Evolutionary conservation across 208 protist genomes (phyloP).

Genomic region (Porcisia deanei): DNA sequence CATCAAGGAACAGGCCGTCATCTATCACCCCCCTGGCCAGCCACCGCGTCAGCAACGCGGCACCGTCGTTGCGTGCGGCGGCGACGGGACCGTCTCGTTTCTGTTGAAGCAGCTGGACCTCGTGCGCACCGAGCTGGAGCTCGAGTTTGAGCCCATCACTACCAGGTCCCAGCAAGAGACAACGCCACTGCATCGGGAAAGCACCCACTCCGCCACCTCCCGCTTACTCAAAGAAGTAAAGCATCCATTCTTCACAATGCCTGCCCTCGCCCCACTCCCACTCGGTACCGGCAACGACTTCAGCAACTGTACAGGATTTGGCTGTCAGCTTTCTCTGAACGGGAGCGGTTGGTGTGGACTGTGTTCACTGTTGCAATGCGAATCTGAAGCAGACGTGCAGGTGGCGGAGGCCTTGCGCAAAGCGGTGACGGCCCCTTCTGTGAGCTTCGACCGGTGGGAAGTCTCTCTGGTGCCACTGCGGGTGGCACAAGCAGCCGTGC

Average conservation of each 20-base stretch:
- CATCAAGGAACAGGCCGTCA: slow-evolving; percentile 70
- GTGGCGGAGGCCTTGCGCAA: slow-evolving; percentile 43
- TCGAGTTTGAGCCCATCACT: slow-evolving; percentile 25
- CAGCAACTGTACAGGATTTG: slow-evolving; percentile 81
- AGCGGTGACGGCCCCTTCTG: slow-evolving; percentile 43
- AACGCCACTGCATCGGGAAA: background rate
- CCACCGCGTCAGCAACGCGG: slow-evolving; percentile 40
- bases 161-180: background rate
- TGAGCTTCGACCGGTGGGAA: slow-evolving; percentile 82
- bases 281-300: slow-evolving; percentile 89
- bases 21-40: slow-evolving; percentile 21
- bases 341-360: slow-evolving; percentile 13
- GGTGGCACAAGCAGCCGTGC: slow-evolving; percentile 35
- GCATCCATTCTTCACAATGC: slow-evolving; percentile 45
- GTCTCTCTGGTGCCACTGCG: slow-evolving; percentile 58
- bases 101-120: slow-evolving; percentile 70
- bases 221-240: background rate
- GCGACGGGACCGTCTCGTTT: slow-evolving; percentile 86
- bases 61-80: slow-evolving; percentile 79
- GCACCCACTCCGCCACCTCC: background rate
- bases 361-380: slow-evolving; percentile 19
- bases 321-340: slow-evolving; percentile 43
- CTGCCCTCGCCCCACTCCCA: slow-evolving; percentile 71
- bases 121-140: slow-evolving; percentile 52
- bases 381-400: slow-evolving; percentile 24